Percentiles rank a stretch among this genome's conserved stretches.
Conservation (phyloP, 495 filamentous ascomycete genomes). For the Astrothelium macrocarpum region DNA sequence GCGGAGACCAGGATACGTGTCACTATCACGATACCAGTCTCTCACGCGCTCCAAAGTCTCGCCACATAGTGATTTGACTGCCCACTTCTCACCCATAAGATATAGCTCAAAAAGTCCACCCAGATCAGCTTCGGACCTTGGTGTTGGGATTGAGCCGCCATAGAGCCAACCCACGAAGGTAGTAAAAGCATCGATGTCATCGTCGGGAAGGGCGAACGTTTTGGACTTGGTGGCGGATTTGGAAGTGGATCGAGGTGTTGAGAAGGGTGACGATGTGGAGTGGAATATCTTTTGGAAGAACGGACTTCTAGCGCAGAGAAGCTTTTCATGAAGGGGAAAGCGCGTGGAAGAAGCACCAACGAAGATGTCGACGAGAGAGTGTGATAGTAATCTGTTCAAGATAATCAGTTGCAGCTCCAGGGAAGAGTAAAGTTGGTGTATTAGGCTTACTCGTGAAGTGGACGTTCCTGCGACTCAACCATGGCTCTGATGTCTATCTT, state of each 20-base stretch:
- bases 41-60: slow-evolving; percentile 36
- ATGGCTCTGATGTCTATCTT: slow-evolving; percentile 2
- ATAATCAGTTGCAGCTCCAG: not conserved
- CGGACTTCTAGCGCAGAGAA: slow-evolving; percentile 40
- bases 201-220: slow-evolving; percentile 38
- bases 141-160: slow-evolving; percentile 28
- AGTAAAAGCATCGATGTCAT: slow-evolving; percentile 37
- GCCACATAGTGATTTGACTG: slow-evolving; percentile 26
- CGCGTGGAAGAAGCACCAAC: slow-evolving; percentile 38
- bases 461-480: slow-evolving; percentile 15
- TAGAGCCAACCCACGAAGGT: slow-evolving; percentile 44
- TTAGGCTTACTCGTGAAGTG: slow-evolving; percentile 30
- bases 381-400: slow-evolving; percentile 37
- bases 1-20: slow-evolving; percentile 39
- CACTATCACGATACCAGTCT: slow-evolving; percentile 36
- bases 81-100: slow-evolving; percentile 37
- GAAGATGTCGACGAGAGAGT: slow-evolving; percentile 41
- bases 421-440: not conserved
- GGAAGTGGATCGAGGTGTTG: slow-evolving; percentile 4
- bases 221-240: slow-evolving; percentile 17
- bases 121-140: slow-evolving; percentile 36
- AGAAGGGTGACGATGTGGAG: slow-evolving; percentile 13
- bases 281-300: slow-evolving; percentile 42
- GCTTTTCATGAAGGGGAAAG: slow-evolving; percentile 43
- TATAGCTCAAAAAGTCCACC: slow-evolving; percentile 38